A percentile compares a stretch with the other conserved stretches of the same genome.
Evolutionary conservation across 139 green algal genomes (phyloP).

Genomic region (Micractinium conductrix): DNA sequence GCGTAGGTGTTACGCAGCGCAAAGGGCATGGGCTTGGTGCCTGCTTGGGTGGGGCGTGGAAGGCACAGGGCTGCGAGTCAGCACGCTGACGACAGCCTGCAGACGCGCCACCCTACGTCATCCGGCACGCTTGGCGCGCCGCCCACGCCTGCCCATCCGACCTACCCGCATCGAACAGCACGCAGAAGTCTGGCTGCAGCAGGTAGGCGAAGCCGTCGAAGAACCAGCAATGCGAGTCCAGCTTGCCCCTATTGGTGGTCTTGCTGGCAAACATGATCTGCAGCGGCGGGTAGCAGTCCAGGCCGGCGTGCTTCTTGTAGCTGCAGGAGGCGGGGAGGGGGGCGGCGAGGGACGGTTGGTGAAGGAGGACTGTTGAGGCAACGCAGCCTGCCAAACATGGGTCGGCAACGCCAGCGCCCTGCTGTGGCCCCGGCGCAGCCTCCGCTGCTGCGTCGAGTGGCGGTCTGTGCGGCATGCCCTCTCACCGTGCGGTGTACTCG

Average conservation of each 20-base stretch:
- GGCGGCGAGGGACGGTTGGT: not conserved
- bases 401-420: not conserved
- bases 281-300: constrained; percentile 56
- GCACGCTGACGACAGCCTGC: too few relatives aligned
- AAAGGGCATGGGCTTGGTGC: constrained; percentile 48
- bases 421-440: too few relatives aligned
- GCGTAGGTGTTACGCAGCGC: constrained; percentile 45
- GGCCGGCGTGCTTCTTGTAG: constrained; percentile 55
- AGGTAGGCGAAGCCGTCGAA: constrained; percentile 57
- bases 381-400: not conserved
- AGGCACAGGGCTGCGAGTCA: not conserved
- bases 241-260: constrained; percentile 49
- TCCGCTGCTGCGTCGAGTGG: too few relatives aligned
- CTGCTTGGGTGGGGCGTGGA: not conserved
- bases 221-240: constrained; percentile 57
- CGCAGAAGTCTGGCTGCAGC: constrained; percentile 54
- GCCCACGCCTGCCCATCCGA: too few relatives aligned
- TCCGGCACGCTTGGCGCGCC: too few relatives aligned
- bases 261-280: constrained; percentile 52
- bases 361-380: not conserved
- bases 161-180: constrained; percentile 53
- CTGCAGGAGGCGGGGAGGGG: not conserved
- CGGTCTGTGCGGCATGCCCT: too few relatives aligned
- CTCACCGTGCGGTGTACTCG: constrained; percentile 51
- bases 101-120: not conserved